Evolutionary conservation across 371 early-diverging fungal genomes (phyloP).

Genomic region (Vairimorpha necatrix): DNA sequence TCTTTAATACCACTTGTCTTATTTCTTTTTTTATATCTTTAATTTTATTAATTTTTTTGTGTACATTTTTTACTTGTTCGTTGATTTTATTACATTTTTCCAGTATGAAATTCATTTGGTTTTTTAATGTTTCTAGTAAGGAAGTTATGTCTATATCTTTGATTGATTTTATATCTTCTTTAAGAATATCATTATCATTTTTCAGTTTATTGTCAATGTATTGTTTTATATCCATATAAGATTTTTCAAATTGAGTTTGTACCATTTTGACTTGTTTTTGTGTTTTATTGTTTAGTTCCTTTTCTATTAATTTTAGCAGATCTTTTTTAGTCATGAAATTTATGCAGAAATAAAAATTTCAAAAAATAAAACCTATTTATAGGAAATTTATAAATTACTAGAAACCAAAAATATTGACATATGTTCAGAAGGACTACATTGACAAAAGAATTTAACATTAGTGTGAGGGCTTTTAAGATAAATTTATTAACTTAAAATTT

Average conservation of each 20-base stretch:
- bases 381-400: neutral
- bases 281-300: neutral
- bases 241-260: neutral
- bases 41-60: neutral
- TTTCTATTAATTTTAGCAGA: neutral
- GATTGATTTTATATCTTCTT: neutral
- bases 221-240: neutral
- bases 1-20: neutral
- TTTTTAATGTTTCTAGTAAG: neutral
- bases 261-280: neutral
- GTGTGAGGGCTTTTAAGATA: too few relatives aligned
- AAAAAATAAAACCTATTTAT: neutral
- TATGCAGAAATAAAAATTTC: constrained; percentile 1
- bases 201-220: neutral
- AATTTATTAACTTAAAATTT: neutral
- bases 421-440: neutral
- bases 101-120: neutral
- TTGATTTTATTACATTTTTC: neutral
- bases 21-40: neutral
- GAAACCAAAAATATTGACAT: neutral
- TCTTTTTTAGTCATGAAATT: neutral
- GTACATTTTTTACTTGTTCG: neutral
- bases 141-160: neutral
- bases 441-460: neutral
- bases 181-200: neutral